phyloP scores from a whole-genome alignment of 176 grass and related monocot species.

The Carex cristatella region DNA sequence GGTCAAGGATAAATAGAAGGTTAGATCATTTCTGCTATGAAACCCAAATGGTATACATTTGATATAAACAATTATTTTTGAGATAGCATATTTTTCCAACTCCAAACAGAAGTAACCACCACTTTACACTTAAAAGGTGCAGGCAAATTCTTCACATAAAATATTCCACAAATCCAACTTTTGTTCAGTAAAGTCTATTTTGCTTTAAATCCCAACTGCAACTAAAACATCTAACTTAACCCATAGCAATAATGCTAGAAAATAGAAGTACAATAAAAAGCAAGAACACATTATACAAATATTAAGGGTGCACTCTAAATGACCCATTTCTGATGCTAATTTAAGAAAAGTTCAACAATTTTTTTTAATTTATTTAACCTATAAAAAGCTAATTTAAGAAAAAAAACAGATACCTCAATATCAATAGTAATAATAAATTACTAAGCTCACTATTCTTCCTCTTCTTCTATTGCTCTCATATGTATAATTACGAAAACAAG shows the following conservation, averaged over 20 bases:
- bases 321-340: too few species aligned
- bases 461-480: too few species aligned
- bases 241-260: neutral
- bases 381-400: too few species aligned
- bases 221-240: slow-evolving; percentile 1
- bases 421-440: too few species aligned
- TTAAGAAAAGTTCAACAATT: too few species aligned
- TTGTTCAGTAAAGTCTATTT: neutral
- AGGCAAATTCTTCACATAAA: neutral
- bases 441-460: too few species aligned
- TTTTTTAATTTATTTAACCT: too few species aligned
- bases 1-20: neutral
- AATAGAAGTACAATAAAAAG: too few species aligned
- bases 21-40: neutral
- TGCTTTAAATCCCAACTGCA: neutral
- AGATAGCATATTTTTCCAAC: neutral
- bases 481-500: too few species aligned
- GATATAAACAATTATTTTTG: neutral
- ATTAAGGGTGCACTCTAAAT: too few species aligned
- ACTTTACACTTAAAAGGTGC: neutral
- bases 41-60: neutral
- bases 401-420: too few species aligned
- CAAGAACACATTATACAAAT: too few species aligned
- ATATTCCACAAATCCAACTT: neutral
- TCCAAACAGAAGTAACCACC: neutral